Percentiles rank a stretch among this genome's conserved stretches.
Evolutionary conservation across 2,329 filamentous ascomycete species (phyloP).

Genomic region (Cyphellophora europaea): DNA sequence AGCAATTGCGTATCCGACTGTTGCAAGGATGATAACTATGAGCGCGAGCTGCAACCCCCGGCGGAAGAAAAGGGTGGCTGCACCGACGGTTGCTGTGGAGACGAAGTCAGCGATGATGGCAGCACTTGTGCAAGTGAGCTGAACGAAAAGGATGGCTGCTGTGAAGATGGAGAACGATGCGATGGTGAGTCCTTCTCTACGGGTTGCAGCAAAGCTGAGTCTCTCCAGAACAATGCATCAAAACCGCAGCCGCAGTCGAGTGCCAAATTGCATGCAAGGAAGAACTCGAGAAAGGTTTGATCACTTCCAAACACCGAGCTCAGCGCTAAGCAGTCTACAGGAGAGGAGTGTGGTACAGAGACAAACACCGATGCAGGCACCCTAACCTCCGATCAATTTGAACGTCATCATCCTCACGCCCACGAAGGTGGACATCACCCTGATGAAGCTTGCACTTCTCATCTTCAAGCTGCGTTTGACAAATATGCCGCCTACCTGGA

Average conservation of each 20-base stretch:
- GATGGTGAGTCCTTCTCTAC: constrained; percentile 3
- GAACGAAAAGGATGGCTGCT: constrained; percentile 1
- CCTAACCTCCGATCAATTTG: not conserved
- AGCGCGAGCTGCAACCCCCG: too few species aligned
- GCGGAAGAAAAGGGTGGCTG: too few species aligned
- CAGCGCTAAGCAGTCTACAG: not conserved
- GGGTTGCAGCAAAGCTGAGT: not conserved
- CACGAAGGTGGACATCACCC: constrained; percentile 11
- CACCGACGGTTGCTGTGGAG: not conserved
- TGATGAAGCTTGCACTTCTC: constrained; percentile 15
- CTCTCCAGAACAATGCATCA: constrained; percentile 10
- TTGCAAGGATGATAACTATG: too few species aligned
- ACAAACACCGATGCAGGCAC: not conserved
- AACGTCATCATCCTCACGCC: not conserved
- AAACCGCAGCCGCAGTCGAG: constrained; percentile 8
- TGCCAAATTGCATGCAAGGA: constrained; percentile 7
- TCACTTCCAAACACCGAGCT: not conserved
- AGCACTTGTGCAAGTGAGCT: not conserved
- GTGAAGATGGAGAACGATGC: constrained; percentile 7
- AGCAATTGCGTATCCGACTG: too few species aligned
- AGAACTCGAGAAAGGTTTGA: not conserved
- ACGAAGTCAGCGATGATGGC: not conserved
- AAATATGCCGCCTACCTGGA: constrained; percentile 21
- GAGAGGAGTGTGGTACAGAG: constrained; percentile 1
- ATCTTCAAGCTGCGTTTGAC: constrained; percentile 18